These are phyloP conservation scores for Scortechinia acanthostroma DNA, from an alignment of 2,329 filamentous ascomycete species.

Conservation along the genomic window DNA sequence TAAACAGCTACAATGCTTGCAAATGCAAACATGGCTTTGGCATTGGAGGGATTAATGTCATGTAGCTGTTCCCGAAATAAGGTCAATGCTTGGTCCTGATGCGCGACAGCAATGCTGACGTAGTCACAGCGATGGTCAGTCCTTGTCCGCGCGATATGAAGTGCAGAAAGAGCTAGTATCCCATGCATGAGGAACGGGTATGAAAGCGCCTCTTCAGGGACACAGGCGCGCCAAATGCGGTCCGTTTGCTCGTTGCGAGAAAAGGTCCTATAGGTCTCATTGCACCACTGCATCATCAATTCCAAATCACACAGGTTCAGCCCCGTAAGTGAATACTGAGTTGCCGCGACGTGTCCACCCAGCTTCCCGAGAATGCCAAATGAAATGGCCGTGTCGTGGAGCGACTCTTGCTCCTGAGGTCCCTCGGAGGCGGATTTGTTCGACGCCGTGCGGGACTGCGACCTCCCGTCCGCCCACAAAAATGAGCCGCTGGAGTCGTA, in stretches of 20 bases:
- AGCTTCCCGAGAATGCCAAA: not conserved
- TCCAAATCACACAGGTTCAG: slow-evolving; percentile 9
- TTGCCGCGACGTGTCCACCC: not conserved
- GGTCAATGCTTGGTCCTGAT: not conserved
- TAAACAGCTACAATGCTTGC: not conserved
- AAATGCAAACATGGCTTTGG: not conserved
- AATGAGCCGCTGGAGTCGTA: slow-evolving; percentile 12
- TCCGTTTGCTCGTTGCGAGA: slow-evolving; percentile 11
- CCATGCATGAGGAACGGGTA: slow-evolving; percentile 30
- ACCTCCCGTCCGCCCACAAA: slow-evolving; percentile 6
- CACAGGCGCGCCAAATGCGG: slow-evolving; percentile 25
- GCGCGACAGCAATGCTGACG: not conserved
- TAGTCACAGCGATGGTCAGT: not conserved
- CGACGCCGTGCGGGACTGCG: not conserved
- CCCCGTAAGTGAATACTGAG: slow-evolving; percentile 4
- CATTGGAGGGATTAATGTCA: not conserved
- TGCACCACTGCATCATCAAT: slow-evolving; percentile 14
- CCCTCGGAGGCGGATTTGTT: not conserved
- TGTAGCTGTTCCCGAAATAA: not conserved
- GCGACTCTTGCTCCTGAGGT: not conserved
- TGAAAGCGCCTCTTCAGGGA: slow-evolving; percentile 26
- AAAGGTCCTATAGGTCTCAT: slow-evolving; percentile 14
- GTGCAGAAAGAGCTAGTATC: slow-evolving; percentile 24
- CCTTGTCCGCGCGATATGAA: slow-evolving; percentile 20
- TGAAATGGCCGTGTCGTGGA: not conserved